Conservation (phyloP, 352 stramenopile genomes). For the Globisporangium orthogonon region DNA sequence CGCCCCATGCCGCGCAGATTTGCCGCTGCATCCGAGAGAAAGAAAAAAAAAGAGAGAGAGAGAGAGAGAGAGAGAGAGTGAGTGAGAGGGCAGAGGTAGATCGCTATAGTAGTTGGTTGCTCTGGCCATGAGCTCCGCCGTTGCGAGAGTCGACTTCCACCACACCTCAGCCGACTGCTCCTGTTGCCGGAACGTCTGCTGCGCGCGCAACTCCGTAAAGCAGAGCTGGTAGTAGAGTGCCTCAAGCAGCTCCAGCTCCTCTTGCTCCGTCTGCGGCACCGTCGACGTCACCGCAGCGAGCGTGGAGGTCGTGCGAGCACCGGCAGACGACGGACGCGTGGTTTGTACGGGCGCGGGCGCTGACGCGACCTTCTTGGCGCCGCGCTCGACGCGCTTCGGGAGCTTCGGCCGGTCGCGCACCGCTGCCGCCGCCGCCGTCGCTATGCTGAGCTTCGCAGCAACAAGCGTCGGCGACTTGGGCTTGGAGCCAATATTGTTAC, state of each 20-base stretch:
- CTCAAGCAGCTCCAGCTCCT: constrained; percentile 46
- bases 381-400: constrained; percentile 14
- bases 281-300: background rate
- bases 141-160: background rate
- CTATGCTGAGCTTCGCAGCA: background rate
- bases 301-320: background rate
- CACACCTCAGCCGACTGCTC: constrained; percentile 38
- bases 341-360: constrained; percentile 2
- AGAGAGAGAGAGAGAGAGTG: too few relatives aligned
- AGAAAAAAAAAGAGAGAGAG: too few relatives aligned
- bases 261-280: constrained; percentile 9
- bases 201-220: constrained; percentile 31
- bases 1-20: constrained; percentile 29
- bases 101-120: too few relatives aligned
- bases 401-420: constrained; percentile 11
- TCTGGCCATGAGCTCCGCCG: too few relatives aligned
- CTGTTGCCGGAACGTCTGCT: constrained; percentile 32
- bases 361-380: constrained; percentile 11
- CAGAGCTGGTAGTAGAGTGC: constrained; percentile 46
- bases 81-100: background rate
- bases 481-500: background rate
- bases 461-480: background rate
- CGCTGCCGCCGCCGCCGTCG: background rate
- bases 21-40: constrained; percentile 23
- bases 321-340: background rate